phyloP scores from a whole-genome alignment of 2,329 filamentous ascomycete species.

The Cladosporium sphaerospermum region DNA sequence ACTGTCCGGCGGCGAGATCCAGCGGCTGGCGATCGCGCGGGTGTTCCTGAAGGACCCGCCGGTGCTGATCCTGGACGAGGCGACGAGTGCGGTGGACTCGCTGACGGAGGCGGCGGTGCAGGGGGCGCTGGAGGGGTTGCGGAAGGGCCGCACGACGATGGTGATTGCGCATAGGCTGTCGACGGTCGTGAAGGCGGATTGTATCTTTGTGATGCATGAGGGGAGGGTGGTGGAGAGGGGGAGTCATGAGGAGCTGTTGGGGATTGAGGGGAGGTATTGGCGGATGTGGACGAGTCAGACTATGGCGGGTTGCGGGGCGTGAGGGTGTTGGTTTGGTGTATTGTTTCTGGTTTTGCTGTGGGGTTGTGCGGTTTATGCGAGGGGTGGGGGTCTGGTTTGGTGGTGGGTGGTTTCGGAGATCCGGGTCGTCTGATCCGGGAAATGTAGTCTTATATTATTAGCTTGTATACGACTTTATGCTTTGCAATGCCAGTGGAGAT shows the following conservation, averaged over 20 bases:
- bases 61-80: conserved; percentile 69
- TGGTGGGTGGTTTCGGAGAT: too few relatives aligned
- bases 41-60: conserved; percentile 61
- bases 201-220: conserved; percentile 68
- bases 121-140: conserved; percentile 53
- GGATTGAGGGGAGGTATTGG: conserved; percentile 26
- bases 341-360: too few relatives aligned
- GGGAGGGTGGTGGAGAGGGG: conserved; percentile 68
- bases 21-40: conserved; percentile 70
- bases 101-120: conserved; percentile 50
- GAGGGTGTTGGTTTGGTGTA: too few relatives aligned
- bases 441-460: too few relatives aligned
- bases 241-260: conserved; percentile 65
- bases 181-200: conserved; percentile 70
- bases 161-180: conserved; percentile 72
- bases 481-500: too few relatives aligned
- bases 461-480: too few relatives aligned
- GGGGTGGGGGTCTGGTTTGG: too few relatives aligned
- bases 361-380: too few relatives aligned
- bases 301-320: not conserved
- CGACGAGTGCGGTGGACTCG: conserved; percentile 61
- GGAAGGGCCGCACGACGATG: conserved; percentile 62
- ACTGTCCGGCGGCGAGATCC: conserved; percentile 78
- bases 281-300: conserved; percentile 30
- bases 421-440: too few relatives aligned